Conservation (phyloP, 805 yeast species). For the Kodamaea neixiangensis region DNA sequence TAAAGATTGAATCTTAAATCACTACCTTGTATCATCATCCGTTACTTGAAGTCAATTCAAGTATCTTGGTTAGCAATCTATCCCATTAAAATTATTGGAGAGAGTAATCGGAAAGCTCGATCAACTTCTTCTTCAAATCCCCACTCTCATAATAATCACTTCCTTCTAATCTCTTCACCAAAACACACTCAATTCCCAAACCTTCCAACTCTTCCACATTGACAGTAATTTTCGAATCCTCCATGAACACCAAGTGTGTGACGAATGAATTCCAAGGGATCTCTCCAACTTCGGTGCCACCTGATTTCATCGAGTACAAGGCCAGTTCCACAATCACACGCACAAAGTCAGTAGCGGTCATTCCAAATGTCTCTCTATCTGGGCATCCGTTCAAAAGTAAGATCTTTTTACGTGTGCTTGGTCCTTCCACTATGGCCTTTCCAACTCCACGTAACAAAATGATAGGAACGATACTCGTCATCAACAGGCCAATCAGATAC, state of each 20-base stretch:
- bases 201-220: constrained; percentile 40
- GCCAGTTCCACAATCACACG: constrained; percentile 57
- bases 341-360: constrained; percentile 62
- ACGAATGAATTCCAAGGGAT: constrained; percentile 49
- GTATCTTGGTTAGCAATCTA: neutral
- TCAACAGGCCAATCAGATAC: constrained; percentile 83
- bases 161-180: constrained; percentile 30
- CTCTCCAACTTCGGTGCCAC: constrained; percentile 5
- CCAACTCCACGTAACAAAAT: constrained; percentile 74
- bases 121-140: constrained; percentile 31
- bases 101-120: neutral
- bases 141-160: constrained; percentile 40
- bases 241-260: constrained; percentile 63
- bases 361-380: constrained; percentile 79
- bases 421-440: constrained; percentile 46
- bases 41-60: neutral
- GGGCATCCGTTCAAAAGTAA: constrained; percentile 69
- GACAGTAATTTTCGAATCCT: constrained; percentile 51
- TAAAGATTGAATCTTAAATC: neutral
- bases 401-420: constrained; percentile 46
- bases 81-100: neutral
- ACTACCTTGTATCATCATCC: neutral
- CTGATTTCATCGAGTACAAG: constrained; percentile 43
- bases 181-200: constrained; percentile 49
- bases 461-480: constrained; percentile 85